Evolutionary conservation across 2,329 filamentous ascomycete species (phyloP).

Genomic region (Knufia fluminis): DNA sequence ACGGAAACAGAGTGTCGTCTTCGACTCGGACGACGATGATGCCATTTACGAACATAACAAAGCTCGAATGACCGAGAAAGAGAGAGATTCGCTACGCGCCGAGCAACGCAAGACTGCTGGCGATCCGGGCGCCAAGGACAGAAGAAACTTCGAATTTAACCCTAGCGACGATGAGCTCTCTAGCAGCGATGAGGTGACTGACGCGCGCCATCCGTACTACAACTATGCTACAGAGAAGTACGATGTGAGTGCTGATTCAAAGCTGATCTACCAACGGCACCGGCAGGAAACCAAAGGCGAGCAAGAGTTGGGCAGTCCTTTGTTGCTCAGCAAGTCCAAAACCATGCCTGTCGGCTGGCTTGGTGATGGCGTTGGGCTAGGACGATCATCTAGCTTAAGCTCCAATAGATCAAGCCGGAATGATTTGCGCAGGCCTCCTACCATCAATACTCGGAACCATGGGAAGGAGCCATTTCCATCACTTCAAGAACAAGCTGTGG

Average conservation of each 20-base stretch:
- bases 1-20: conserved; percentile 4
- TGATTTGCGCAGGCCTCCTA: neutral
- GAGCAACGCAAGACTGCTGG: conserved; percentile 11
- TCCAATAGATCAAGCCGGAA: conserved; percentile 16
- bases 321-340: conserved; percentile 26
- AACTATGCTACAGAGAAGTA: conserved; percentile 90
- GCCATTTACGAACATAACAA: conserved; percentile 19
- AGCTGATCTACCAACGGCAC: conserved; percentile 89
- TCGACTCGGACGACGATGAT: conserved; percentile 21
- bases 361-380: conserved; percentile 14
- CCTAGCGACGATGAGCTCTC: conserved; percentile 17
- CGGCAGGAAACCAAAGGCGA: conserved; percentile 47
- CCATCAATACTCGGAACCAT: conserved; percentile 8
- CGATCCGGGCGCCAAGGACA: conserved; percentile 10
- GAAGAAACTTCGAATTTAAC: conserved; percentile 11
- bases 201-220: conserved; percentile 56
- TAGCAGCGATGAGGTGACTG: conserved; percentile 14
- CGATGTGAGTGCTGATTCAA: conserved; percentile 88
- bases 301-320: conserved; percentile 27
- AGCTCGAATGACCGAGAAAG: conserved; percentile 13
- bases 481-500: conserved; percentile 15
- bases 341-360: conserved; percentile 17
- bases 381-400: conserved; percentile 22
- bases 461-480: conserved; percentile 17
- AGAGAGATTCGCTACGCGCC: conserved; percentile 14